Base-by-base conservation (phyloP, 1,284 basidiomycete species). In the Ceratobasidium sp. region DNA sequence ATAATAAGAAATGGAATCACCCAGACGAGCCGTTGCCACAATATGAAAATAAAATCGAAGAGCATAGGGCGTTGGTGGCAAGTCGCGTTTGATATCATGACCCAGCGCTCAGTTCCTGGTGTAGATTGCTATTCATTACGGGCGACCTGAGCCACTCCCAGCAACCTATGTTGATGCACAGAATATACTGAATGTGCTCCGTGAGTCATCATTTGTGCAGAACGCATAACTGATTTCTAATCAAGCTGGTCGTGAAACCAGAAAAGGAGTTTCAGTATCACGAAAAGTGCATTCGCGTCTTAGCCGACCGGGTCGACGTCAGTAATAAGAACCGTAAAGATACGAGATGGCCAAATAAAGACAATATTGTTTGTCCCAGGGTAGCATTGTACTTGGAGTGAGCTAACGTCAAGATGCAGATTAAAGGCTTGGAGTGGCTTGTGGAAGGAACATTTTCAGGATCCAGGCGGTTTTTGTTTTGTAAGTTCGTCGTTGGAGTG, bases 111-210 rank as follows among this genome's bases (percentile, higher is more conserved):
- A 20, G 12, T 12, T 8, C 12, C 20, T 27, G 17, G 34, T 15
- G 12, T 60, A 62, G 58, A 45, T 62, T 10, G 43, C 58, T 50
- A 50, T 62, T n/a, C 8, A 62, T 20, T 62, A 62, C 34, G 58
- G 42, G n/a, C 25, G 25, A 1, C 22, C 8, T 3, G 58, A 50
- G 22, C 42, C 45, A n/a, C 32, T 62, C n/a, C 43, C 45, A 7
- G 58, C 58, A 49, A 62, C 58, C 3, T 62, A 50, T n/a, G 58
- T 35, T 3, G 58, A 62, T 27, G 58, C 58, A 8, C 15, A 25
- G 3, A 34, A 32, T 20, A 62, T 62, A 15, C 10, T 50, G 4
- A n/a, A 49, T 32, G 25, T 62, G 43, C 58, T 62, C 4, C 10
- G 45, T 47, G 45, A 22, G 45, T 47, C 22, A 47, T 15, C 7